Base-by-base conservation (phyloP, 1,284 basidiomycete genomes). In the Microbotryomycetes sp. region DNA sequence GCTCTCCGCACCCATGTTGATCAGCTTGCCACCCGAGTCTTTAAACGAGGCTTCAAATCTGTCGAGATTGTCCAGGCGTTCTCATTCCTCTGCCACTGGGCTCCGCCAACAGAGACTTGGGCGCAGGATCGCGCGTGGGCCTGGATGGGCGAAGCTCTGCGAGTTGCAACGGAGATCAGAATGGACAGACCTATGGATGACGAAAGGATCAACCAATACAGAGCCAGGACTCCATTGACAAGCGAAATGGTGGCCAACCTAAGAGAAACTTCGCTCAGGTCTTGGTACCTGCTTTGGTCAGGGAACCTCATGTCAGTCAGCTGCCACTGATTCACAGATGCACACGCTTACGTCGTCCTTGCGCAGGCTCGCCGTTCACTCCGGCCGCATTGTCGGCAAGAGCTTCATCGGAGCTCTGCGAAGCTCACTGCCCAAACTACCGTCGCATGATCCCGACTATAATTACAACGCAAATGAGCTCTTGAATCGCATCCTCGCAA, bases 11-110 rank as follows among this genome's bases (percentile, higher is more conserved):
- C 53, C 9, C 66, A 68, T 25, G 49, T 49, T 22, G 50, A 53
- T 7, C 22, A 52, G 15, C 56, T 67, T 26, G 45, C 50, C 12
- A 54, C 47, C 28, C 31, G 63, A 23, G 49, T 62, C 4, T 67
- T 64, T 52, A 47, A 58, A 6, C 53, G 62, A 16, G 66, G 66
- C 14, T 42, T 60, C 30, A 67, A 67, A 42, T 58, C 54, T 5
- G 30, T 64, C 26, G 66, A 67, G 51, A 67, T 67, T 31, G 60
- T 65, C 15, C 63, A 65, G 54, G 62, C 63, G 7, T 67, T 56
- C 50, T 48, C 42, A 9, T 52, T 56, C 25, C 50, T 31, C 49
- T 30, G 42, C 1, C 30, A 64, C 32, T 67, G 63, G 62, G 58
- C 62, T n/a, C 59, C 65, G 25, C 59, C 62, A 29, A 60, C 54